phyloP scores from a whole-genome alignment of 2,329 filamentous ascomycete genomes.

The Colletotrichum incanum region DNA sequence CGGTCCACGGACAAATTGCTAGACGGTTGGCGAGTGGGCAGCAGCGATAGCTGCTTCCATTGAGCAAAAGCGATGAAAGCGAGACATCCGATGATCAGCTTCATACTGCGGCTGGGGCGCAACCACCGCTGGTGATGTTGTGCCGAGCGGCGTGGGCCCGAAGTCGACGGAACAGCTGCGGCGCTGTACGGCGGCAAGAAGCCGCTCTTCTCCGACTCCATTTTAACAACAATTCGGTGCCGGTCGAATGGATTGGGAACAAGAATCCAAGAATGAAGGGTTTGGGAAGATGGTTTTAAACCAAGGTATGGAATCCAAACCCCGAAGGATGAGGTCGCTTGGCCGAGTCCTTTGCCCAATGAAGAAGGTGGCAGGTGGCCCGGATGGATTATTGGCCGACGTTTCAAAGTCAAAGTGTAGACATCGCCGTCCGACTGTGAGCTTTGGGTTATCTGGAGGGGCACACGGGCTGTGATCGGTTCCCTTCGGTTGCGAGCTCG shows the following conservation, averaged over 20 bases:
- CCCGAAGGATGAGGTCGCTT: slow-evolving; percentile 22
- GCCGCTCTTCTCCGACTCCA: slow-evolving; percentile 56
- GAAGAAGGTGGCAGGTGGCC: slow-evolving; percentile 36
- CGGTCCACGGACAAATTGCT: slow-evolving; percentile 64
- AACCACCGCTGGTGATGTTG: slow-evolving; percentile 23
- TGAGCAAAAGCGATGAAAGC: slow-evolving; percentile 66
- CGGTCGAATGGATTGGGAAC: slow-evolving; percentile 11
- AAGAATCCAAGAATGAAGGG: neutral
- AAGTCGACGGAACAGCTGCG: slow-evolving; percentile 46
- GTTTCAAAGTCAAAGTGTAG: slow-evolving; percentile 35
- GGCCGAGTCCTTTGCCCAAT: slow-evolving; percentile 32
- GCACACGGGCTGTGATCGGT: slow-evolving; percentile 21
- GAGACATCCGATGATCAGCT: slow-evolving; percentile 62
- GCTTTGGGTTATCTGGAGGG: slow-evolving; percentile 18
- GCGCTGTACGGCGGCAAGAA: slow-evolving; percentile 62
- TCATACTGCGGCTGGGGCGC: slow-evolving; percentile 40
- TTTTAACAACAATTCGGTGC: slow-evolving; percentile 2
- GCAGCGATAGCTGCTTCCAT: slow-evolving; percentile 58
- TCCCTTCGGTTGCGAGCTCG: slow-evolving; percentile 39
- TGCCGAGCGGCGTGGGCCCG: slow-evolving; percentile 37
- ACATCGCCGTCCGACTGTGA: slow-evolving; percentile 29
- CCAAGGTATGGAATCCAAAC: neutral
- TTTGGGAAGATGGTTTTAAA: slow-evolving; percentile 9
- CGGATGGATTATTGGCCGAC: slow-evolving; percentile 37
- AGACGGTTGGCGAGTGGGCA: slow-evolving; percentile 41